Percentiles rank a stretch among this genome's conserved stretches.
Conservation (phyloP, 2,329 filamentous ascomycete genomes). For the Ophiosphaerella herpotricha region DNA sequence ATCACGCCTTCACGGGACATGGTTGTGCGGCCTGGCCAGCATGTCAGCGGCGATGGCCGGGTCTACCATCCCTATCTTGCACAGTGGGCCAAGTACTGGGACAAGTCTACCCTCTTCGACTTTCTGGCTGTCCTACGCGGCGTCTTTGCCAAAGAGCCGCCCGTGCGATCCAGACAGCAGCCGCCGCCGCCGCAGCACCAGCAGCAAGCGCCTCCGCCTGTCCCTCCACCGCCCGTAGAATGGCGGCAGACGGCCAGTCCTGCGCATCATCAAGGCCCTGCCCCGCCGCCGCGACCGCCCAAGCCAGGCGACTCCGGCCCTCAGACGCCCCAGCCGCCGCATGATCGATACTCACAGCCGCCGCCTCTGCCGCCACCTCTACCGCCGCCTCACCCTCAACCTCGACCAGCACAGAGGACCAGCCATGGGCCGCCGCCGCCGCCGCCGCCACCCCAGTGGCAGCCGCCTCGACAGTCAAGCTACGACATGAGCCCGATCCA, state of each 20-base stretch:
- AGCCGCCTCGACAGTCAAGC: slow-evolving; percentile 24
- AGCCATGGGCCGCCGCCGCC: slow-evolving; percentile 24
- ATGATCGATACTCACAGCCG: slow-evolving; percentile 37
- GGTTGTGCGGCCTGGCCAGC: slow-evolving; percentile 87
- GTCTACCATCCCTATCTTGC: slow-evolving; percentile 96
- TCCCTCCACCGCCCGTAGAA: slow-evolving; percentile 74
- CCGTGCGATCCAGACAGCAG: slow-evolving; percentile 73
- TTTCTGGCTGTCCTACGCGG: slow-evolving; percentile 82
- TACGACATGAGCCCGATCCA: slow-evolving; percentile 34
- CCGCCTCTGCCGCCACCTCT: slow-evolving; percentile 44
- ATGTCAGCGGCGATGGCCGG: slow-evolving; percentile 90
- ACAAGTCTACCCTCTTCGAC: slow-evolving; percentile 84
- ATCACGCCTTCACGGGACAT: slow-evolving; percentile 88
- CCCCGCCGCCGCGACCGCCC: slow-evolving; percentile 56
- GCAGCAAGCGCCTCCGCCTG: slow-evolving; percentile 42
- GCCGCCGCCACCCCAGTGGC: slow-evolving; percentile 22
- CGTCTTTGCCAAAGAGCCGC: slow-evolving; percentile 92
- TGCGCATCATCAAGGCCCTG: slow-evolving; percentile 27
- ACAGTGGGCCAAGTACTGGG: slow-evolving; percentile 86
- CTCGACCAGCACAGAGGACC: slow-evolving; percentile 24
- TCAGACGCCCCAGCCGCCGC: slow-evolving; percentile 28
- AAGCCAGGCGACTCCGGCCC: slow-evolving; percentile 39
- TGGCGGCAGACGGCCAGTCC: slow-evolving; percentile 39
- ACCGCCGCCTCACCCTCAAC: slow-evolving; percentile 23
- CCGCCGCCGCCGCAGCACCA: slow-evolving; percentile 47